phyloP scores from a whole-genome alignment of 2,329 filamentous ascomycete species.

The Calonectria pseudoturangicola region DNA sequence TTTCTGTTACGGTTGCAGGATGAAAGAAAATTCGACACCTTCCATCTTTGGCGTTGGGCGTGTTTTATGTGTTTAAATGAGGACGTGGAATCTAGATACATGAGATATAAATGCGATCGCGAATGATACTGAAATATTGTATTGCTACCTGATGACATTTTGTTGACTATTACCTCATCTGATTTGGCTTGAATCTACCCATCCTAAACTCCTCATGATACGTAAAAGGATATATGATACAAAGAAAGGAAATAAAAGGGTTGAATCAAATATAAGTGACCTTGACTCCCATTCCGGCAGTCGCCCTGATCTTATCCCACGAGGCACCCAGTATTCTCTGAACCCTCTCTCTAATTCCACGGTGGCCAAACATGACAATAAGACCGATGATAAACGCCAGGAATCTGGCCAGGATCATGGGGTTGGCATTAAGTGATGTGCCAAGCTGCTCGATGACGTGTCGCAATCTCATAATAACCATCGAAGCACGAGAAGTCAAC shows the following conservation, averaged over 20 bases:
- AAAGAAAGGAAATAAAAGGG: slow-evolving; percentile 44
- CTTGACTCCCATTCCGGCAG: slow-evolving; percentile 97
- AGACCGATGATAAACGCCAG: slow-evolving; percentile 88
- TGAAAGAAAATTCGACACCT: slow-evolving; percentile 42
- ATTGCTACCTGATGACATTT: slow-evolving; percentile 40
- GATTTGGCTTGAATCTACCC: slow-evolving; percentile 42
- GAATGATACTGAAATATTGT: slow-evolving; percentile 32
- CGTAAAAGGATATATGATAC: slow-evolving; percentile 51
- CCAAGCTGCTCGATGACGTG: slow-evolving; percentile 71
- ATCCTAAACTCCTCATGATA: slow-evolving; percentile 56
- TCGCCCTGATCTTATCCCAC: slow-evolving; percentile 89
- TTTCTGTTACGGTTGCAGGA: slow-evolving; percentile 44
- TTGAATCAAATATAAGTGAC: slow-evolving; percentile 89
- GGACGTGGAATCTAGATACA: slow-evolving; percentile 38
- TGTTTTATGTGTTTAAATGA: slow-evolving; percentile 42
- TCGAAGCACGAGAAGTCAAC: slow-evolving; percentile 68
- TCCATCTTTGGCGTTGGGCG: slow-evolving; percentile 51
- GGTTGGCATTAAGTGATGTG: slow-evolving; percentile 72
- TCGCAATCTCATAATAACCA: slow-evolving; percentile 72
- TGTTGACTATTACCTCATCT: slow-evolving; percentile 44
- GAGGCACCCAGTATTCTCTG: slow-evolving; percentile 79
- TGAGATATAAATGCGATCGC: slow-evolving; percentile 36
- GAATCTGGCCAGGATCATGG: slow-evolving; percentile 75
- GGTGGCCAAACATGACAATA: slow-evolving; percentile 83
- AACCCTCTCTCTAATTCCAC: slow-evolving; percentile 84